Evolutionary conservation across 2,329 filamentous ascomycete species (phyloP).

Genomic region (Aspergillus japonicus): DNA sequence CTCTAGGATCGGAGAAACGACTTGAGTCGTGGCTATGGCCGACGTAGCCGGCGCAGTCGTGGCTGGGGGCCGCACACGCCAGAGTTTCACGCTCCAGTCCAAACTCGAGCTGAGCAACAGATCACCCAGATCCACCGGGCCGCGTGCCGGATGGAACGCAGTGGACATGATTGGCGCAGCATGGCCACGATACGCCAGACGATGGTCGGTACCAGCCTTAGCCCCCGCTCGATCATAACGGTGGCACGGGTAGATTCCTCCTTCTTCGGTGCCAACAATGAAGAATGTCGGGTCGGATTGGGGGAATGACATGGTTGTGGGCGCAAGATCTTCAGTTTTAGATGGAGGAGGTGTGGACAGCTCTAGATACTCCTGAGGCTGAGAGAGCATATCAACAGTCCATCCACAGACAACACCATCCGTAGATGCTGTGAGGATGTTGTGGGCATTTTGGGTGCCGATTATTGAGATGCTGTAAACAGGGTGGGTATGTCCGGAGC

Average conservation of each 20-base stretch:
- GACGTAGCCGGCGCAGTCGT: constrained; percentile 41
- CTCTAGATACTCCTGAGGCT: constrained; percentile 91
- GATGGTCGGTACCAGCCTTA: constrained; percentile 89
- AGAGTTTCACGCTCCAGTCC: constrained; percentile 96
- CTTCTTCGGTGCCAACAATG: constrained; percentile 94
- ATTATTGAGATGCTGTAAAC: constrained; percentile 95
- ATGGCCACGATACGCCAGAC: constrained; percentile 85
- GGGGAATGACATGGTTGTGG: constrained; percentile 92
- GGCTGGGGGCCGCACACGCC: constrained; percentile 71
- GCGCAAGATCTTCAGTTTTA: constrained; percentile 91
- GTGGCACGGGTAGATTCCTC: constrained; percentile 93
- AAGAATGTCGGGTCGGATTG: constrained; percentile 96
- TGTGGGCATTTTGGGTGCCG: constrained; percentile 97
- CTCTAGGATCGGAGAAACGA: constrained; percentile 75
- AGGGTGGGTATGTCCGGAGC: constrained; percentile 91
- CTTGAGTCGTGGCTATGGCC: constrained; percentile 43
- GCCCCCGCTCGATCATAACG: constrained; percentile 95
- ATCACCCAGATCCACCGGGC: constrained; percentile 91
- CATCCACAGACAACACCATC: constrained; percentile 96
- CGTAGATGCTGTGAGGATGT: constrained; percentile 94
- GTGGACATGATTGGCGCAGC: constrained; percentile 93
- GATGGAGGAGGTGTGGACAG: constrained; percentile 80
- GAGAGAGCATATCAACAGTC: constrained; percentile 96
- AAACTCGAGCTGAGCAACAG: constrained; percentile 87
- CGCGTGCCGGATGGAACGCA: constrained; percentile 89